Evolutionary conservation across 139 green algal genomes (phyloP).

Genomic region (Chlamydomonas eustigma): DNA sequence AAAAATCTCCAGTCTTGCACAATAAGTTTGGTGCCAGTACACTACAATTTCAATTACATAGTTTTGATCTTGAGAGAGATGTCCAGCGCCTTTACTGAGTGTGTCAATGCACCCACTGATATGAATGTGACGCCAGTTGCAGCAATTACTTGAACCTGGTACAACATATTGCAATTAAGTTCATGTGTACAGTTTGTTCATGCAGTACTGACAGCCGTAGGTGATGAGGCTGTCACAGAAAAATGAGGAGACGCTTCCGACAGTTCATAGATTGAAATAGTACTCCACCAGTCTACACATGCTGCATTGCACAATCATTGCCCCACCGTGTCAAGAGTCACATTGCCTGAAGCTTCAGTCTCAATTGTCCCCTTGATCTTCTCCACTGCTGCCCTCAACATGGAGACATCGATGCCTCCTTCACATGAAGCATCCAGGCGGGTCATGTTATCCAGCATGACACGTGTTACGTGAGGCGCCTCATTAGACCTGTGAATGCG

Average conservation of each 20-base stretch:
- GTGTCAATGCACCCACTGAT: slow-evolving; percentile 86
- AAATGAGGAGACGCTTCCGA: too few species aligned
- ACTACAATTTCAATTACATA: too few species aligned
- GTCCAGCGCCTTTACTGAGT: slow-evolving; percentile 91
- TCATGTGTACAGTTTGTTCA: not conserved
- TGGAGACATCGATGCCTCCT: slow-evolving; percentile 7
- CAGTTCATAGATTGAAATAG: too few species aligned
- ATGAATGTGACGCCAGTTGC: slow-evolving; percentile 89
- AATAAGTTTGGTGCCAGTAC: too few species aligned
- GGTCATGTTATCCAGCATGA: slow-evolving; percentile 99
- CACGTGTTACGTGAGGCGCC: slow-evolving; percentile 45
- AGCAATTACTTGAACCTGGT: slow-evolving; percentile 76
- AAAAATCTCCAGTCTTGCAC: too few species aligned
- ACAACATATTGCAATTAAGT: not conserved
- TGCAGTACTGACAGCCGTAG: too few species aligned
- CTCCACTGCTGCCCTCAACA: slow-evolving; percentile 40
- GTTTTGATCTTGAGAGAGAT: slow-evolving; percentile 86
- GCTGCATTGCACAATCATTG: too few species aligned
- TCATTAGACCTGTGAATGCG: too few species aligned
- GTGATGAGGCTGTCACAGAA: too few species aligned
- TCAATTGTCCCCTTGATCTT: slow-evolving; percentile 56
- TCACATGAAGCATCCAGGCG: slow-evolving; percentile 1
- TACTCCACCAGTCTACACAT: too few species aligned
- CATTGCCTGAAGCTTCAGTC: slow-evolving; percentile 94
- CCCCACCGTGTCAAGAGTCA: slow-evolving; percentile 79